phyloP scores from a whole-genome alignment of 441 rosid species.

The Mallotus repandus region DNA sequence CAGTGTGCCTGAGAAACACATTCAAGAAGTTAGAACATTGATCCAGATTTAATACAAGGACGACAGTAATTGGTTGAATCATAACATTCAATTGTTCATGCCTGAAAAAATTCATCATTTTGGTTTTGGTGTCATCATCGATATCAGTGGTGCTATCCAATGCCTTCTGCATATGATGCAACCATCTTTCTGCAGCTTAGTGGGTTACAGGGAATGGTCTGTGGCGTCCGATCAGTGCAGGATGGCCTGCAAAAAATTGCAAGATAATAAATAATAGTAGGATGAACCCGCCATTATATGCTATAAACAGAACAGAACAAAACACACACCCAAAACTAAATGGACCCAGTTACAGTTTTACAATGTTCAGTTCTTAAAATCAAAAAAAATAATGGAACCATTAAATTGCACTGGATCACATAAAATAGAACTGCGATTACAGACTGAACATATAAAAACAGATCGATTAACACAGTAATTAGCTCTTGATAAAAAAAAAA shows the following conservation, averaged over 20 bases:
- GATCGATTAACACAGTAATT: not conserved
- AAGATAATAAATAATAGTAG: not conserved
- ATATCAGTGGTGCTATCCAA: conserved; percentile 59
- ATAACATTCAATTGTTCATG: not conserved
- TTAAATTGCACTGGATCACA: not conserved
- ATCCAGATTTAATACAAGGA: too few species aligned
- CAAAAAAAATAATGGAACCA: not conserved
- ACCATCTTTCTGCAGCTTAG: conserved; percentile 92
- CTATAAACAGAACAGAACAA: not conserved
- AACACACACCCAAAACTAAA: conserved; percentile 3
- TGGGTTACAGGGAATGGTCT: conserved; percentile 85
- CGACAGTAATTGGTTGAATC: too few species aligned
- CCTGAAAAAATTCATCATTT: conserved; percentile 95
- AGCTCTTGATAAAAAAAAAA: not conserved
- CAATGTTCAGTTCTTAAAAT: too few species aligned
- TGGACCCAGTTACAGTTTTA: not conserved
- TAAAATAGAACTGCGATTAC: too few species aligned
- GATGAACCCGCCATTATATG: too few species aligned
- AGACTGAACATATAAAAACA: too few species aligned
- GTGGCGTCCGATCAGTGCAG: conserved; percentile 88
- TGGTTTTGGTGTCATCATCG: conserved; percentile 66
- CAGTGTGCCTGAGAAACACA: conserved; percentile 68
- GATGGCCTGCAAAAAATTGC: conserved; percentile 55
- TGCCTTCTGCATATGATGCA: conserved; percentile 83
- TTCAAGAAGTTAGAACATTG: too few species aligned